Evolutionary conservation across 352 stramenopile genomes (phyloP).

Genomic region (Globisporangium orthogonon): DNA sequence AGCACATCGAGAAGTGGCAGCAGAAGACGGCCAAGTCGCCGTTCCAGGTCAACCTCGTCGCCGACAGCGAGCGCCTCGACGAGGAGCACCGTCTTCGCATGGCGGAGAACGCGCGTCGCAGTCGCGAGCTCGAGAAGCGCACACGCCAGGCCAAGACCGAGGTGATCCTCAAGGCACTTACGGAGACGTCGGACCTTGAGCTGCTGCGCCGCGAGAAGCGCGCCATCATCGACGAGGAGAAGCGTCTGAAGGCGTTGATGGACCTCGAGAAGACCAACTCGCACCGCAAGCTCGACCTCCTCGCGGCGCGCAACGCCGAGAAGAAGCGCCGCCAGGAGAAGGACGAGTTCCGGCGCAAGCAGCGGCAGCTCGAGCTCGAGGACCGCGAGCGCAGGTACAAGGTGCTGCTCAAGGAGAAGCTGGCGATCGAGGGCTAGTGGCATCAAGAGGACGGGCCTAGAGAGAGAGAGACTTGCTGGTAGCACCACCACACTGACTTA

Average conservation of each 20-base stretch:
- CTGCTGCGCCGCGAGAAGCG: slow-evolving; percentile 90
- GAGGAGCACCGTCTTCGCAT: slow-evolving; percentile 85
- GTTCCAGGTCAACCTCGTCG: slow-evolving; percentile 91
- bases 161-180: slow-evolving; percentile 90
- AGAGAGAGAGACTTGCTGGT: no score
- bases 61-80: slow-evolving; percentile 92
- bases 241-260: slow-evolving; percentile 89
- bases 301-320: slow-evolving; percentile 87
- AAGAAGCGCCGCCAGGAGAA: slow-evolving; percentile 88
- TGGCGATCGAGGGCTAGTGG: slow-evolving; percentile 47
- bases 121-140: slow-evolving; percentile 62
- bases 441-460: no score
- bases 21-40: slow-evolving; percentile 88
- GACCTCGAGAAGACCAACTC: slow-evolving; percentile 93
- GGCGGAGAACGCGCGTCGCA: slow-evolving; percentile 60
- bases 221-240: slow-evolving; percentile 93
- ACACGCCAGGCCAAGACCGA: slow-evolving; percentile 88
- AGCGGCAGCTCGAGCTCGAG: slow-evolving; percentile 62
- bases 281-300: slow-evolving; percentile 88
- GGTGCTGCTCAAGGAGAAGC: slow-evolving; percentile 73
- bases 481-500: background rate
- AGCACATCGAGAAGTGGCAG: slow-evolving; percentile 80
- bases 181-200: slow-evolving; percentile 89
- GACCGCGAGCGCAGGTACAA: slow-evolving; percentile 61
- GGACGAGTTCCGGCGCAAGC: slow-evolving; percentile 70